phyloP scores from a whole-genome alignment of 176 grass and related monocot species.

The Poa annua region DNA sequence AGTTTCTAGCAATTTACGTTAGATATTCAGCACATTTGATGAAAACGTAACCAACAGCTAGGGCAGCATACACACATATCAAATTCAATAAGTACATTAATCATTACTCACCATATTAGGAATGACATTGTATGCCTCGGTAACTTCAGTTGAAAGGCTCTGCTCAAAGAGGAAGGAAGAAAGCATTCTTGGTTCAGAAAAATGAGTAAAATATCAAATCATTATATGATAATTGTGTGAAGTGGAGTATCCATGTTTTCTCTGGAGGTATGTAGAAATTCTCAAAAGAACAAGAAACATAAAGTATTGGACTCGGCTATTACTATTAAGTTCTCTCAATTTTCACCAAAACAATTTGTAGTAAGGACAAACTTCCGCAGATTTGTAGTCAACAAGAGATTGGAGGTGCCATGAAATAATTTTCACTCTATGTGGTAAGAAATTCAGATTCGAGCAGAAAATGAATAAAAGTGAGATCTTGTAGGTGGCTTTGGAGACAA shows the following conservation, averaged over 20 bases:
- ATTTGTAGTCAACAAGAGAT: slow-evolving; percentile 25
- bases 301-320: neutral
- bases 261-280: slow-evolving; percentile 3
- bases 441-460: neutral
- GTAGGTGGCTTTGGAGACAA: slow-evolving; percentile 15
- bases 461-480: slow-evolving; percentile 9
- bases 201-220: slow-evolving; percentile 16
- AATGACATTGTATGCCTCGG: slow-evolving; percentile 81
- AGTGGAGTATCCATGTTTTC: neutral
- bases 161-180: slow-evolving; percentile 43
- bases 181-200: slow-evolving; percentile 32
- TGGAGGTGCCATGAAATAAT: slow-evolving; percentile 12
- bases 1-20: slow-evolving; percentile 22
- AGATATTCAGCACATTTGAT: slow-evolving; percentile 1
- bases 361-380: slow-evolving; percentile 7
- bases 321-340: slow-evolving; percentile 12
- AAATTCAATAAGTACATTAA: slow-evolving; percentile 5
- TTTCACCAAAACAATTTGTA: neutral
- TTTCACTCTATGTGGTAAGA: slow-evolving; percentile 15
- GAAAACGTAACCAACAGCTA: slow-evolving; percentile 7
- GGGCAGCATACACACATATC: slow-evolving; percentile 17
- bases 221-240: neutral
- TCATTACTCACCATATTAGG: slow-evolving; percentile 80
- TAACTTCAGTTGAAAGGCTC: slow-evolving; percentile 79
- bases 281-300: neutral